Conservation (phyloP, 805 yeast species). For the Schizosaccharomyces osmophilus region DNA sequence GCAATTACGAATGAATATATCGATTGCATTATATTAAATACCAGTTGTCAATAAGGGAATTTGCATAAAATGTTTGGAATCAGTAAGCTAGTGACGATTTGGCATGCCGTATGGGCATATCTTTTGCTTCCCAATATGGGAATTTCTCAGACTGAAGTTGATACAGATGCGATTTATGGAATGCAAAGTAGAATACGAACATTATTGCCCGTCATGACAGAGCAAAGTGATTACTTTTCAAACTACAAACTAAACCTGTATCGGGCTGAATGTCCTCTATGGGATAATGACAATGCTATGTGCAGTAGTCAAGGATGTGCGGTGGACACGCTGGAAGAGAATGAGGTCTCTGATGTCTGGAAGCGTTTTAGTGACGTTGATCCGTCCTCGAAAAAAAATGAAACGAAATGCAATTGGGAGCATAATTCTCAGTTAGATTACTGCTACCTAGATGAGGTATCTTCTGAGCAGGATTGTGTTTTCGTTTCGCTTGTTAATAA, state of each 20-base stretch:
- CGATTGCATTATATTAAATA: too few species aligned
- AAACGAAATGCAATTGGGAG: background rate
- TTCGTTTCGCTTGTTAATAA: slow-evolving; percentile 68
- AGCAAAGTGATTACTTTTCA: slow-evolving; percentile 41
- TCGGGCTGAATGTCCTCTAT: slow-evolving; percentile 50
- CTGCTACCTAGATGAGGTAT: slow-evolving; percentile 17
- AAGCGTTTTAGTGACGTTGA: slow-evolving; percentile 11
- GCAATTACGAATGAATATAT: too few species aligned
- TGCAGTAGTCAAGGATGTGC: slow-evolving; percentile 80
- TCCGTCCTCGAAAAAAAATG: background rate
- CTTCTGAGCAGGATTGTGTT: slow-evolving; percentile 24
- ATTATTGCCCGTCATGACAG: background rate
- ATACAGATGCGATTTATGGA: background rate
- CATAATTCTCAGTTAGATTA: background rate
- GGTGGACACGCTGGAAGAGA: slow-evolving; percentile 58
- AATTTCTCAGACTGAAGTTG: background rate
- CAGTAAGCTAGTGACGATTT: background rate
- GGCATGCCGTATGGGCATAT: background rate
- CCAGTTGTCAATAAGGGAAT: background rate
- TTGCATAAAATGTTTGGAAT: background rate
- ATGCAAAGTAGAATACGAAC: background rate
- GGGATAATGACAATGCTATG: slow-evolving; percentile 44
- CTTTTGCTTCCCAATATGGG: background rate
- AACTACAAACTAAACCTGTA: slow-evolving; percentile 68
- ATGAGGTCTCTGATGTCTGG: slow-evolving; percentile 46